A percentile compares a stretch with the other conserved stretches of the same genome.
These are phyloP conservation scores for Vitis hybrid DNA, from an alignment of 177 flowering plant species.

Conservation along the genomic window DNA sequence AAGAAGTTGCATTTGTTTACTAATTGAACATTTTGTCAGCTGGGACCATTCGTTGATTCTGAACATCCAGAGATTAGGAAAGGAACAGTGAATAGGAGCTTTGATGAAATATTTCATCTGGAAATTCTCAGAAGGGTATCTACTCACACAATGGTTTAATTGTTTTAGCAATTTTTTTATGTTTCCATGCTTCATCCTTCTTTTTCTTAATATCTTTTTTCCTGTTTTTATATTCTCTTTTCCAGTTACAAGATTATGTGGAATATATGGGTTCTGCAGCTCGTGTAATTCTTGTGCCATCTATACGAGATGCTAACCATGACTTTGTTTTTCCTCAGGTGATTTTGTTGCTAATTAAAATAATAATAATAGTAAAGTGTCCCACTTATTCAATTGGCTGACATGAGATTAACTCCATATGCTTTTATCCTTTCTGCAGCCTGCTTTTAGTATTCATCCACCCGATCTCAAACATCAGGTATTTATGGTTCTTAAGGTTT, in stretches of 20 bases:
- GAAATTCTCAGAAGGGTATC: conserved; percentile 82
- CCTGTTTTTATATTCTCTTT: conserved; percentile 4
- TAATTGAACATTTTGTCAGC: conserved; percentile 39
- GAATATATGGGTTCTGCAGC: conserved; percentile 79
- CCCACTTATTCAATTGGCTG: neutral
- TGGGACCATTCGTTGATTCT: conserved; percentile 98
- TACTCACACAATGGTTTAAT: neutral
- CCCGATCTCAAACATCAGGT: conserved; percentile 71
- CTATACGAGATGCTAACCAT: conserved; percentile 87
- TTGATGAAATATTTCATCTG: conserved; percentile 68
- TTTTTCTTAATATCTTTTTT: neutral
- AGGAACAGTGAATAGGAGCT: conserved; percentile 61
- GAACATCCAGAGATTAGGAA: conserved; percentile 90
- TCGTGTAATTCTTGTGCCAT: conserved; percentile 84
- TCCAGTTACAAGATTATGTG: conserved; percentile 84
- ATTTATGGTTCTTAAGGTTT: conserved; percentile 13
- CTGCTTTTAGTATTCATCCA: conserved; percentile 58
- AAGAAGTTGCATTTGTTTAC: conserved; percentile 1
- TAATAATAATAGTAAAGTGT: neutral
- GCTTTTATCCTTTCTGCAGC: conserved; percentile 48
- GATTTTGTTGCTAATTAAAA: neutral
- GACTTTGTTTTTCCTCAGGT: conserved; percentile 99
- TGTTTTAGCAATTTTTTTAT: neutral
- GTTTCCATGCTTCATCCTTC: neutral
- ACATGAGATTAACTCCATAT: neutral